phyloP scores from a whole-genome alignment of 179 eudicot genomes.

The Silene noctiflora region DNA sequence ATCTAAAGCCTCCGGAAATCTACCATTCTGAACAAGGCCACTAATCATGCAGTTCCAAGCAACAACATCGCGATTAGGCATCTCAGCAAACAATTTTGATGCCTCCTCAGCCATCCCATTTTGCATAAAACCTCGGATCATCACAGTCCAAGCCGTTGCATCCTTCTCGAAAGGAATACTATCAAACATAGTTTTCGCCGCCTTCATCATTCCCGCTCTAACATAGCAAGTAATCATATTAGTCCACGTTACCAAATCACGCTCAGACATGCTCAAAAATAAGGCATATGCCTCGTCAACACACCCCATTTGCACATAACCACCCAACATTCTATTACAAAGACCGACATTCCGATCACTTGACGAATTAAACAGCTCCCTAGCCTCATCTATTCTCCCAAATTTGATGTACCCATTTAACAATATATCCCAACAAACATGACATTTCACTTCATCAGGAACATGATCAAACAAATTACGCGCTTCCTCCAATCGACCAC shows the following conservation, averaged over 20 bases:
- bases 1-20: slow-evolving; percentile 43
- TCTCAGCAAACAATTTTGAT: slow-evolving; percentile 37
- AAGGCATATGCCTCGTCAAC: slow-evolving; percentile 39
- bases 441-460: slow-evolving; percentile 30
- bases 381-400: slow-evolving; percentile 45
- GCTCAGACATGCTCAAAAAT: slow-evolving; percentile 42
- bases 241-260: slow-evolving; percentile 58
- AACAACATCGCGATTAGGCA: slow-evolving; percentile 51
- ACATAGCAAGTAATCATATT: slow-evolving; percentile 49
- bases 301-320: slow-evolving; percentile 47
- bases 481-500: slow-evolving; percentile 47
- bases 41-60: slow-evolving; percentile 61
- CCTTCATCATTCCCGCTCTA: slow-evolving; percentile 41
- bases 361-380: slow-evolving; percentile 41
- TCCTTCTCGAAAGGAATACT: slow-evolving; percentile 54
- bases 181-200: slow-evolving; percentile 48
- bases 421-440: slow-evolving; percentile 65
- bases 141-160: slow-evolving; percentile 48
- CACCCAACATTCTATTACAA: slow-evolving; percentile 53
- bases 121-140: slow-evolving; percentile 49
- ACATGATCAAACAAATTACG: slow-evolving; percentile 44
- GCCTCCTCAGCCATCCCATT: slow-evolving; percentile 44
- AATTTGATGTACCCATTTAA: slow-evolving; percentile 48
- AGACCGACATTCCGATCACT: slow-evolving; percentile 32
- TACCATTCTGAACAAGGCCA: slow-evolving; percentile 47